Evolutionary conservation across 2,329 filamentous ascomycete genomes (phyloP), one percentile per base, ranked within the genome.

Genomic region (Hysterium pulicare): DNA sequence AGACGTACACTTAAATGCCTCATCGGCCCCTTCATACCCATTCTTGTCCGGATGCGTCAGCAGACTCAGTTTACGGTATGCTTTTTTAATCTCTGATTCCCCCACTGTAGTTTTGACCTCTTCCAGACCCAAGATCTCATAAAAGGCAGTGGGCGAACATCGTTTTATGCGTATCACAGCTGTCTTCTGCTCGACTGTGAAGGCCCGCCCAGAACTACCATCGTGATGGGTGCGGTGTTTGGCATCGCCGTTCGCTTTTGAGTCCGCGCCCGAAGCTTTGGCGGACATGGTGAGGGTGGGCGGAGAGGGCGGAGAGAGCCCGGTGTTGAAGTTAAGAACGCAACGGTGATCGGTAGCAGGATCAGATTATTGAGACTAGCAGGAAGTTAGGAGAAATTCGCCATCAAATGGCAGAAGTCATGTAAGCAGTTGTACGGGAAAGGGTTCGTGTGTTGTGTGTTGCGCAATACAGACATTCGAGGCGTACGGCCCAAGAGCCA

Each of bases 21-120:
- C 93, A 66, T 96, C 93, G 42, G 93, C 91, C 46, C 94, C 83
- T 28, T 91, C 84, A 66, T 96, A 90, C 38, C 90, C 90, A 76
- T 98, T 98, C 76, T 98, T 98, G 75, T 98, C 93, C 50, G 93
- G 93, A 75, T 98, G 93, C 46, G 93, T 98, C 61, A 97, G 77
- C 59, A 98, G 74, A 64, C 87, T 93, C 65, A 94, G 78, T 72
- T 95, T 97, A 61, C 91, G 82, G 71, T 98, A 98, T 5, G 93
- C 91, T 74, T 97, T 97, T 70, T 97, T 98, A 64, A 98, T 90
- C 60, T 97, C 91, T 48, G 76, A 69, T 55, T 97, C 91, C 37
- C 82, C 82, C 58, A 81, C 84, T 16, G 82, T 79, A 44, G 76
- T 71, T 55, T 78, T 77, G 30, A 84, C 73, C 49, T 75, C 74